A percentile compares a stretch with the other conserved stretches of the same genome.
phyloP scores from a whole-genome alignment of 371 early-diverging fungal species.

The Circinella umbellata region DNA sequence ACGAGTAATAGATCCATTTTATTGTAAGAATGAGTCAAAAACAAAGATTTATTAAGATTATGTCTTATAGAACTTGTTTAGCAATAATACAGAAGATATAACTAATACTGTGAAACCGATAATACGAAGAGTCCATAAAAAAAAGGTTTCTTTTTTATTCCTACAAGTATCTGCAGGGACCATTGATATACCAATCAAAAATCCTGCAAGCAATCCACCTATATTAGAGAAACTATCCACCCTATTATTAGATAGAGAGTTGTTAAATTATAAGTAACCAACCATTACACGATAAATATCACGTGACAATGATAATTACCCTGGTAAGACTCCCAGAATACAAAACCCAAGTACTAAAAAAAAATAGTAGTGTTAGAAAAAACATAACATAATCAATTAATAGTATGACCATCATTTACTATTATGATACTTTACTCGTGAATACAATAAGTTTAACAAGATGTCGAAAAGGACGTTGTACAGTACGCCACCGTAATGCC shows the following conservation, averaged over 20 bases:
- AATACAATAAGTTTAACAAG: conserved; percentile 49
- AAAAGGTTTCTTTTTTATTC: neutral
- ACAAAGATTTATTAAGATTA: conserved; percentile 11
- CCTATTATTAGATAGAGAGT: neutral
- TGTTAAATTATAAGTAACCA: too few species aligned
- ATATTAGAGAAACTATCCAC: conserved; percentile 69
- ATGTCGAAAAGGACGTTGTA: conserved; percentile 63
- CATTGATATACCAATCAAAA: conserved; percentile 47
- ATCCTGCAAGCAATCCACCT: conserved; percentile 62
- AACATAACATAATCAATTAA: neutral
- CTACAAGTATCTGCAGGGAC: conserved; percentile 34
- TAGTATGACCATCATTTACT: too few species aligned
- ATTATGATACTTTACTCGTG: conserved; percentile 12
- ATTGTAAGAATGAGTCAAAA: neutral
- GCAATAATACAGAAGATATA: neutral
- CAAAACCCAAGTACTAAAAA: conserved; percentile 42
- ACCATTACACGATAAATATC: too few species aligned
- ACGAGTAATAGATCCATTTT: too few species aligned
- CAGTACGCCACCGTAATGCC: conserved; percentile 67
- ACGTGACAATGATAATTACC: too few species aligned
- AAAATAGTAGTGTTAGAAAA: neutral
- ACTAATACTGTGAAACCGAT: neutral
- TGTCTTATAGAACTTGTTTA: conserved; percentile 16
- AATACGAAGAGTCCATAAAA: conserved; percentile 13
- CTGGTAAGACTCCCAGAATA: conserved; percentile 71